A percentile compares a stretch with the other conserved stretches of the same genome.
Conservation (phyloP, 768 basidiomycete species). For the Xanthoconium stramineum region DNA sequence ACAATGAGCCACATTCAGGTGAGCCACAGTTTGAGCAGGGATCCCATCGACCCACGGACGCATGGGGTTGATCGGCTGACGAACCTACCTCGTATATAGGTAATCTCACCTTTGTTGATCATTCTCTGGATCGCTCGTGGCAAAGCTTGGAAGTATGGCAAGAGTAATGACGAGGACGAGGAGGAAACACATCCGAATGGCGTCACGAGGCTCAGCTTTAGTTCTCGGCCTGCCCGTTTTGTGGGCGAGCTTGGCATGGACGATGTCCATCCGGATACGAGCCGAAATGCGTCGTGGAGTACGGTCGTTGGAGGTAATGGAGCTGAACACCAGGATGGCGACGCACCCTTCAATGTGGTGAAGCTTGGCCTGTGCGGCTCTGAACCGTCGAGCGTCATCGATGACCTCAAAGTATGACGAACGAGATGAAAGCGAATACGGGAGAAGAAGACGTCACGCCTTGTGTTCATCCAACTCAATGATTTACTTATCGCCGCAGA, state of each 20-base stretch:
- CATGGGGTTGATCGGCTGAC: too few relatives aligned
- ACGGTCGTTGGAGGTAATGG: constrained; percentile 1
- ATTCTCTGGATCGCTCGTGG: constrained; percentile 25
- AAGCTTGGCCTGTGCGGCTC: constrained; percentile 14
- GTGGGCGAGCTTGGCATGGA: neutral
- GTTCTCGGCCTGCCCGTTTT: neutral
- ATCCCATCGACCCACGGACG: too few relatives aligned
- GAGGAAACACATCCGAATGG: neutral
- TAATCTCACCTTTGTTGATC: constrained; percentile 26
- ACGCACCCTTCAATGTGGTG: neutral
- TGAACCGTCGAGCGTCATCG: constrained; percentile 1
- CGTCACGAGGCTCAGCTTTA: constrained; percentile 4
- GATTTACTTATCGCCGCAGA: neutral
- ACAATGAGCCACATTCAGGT: constrained; percentile 26
- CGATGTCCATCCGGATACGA: neutral
- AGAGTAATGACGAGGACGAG: neutral
- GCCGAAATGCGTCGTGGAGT: constrained; percentile 10
- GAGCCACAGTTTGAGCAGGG: neutral
- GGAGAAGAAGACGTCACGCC: neutral
- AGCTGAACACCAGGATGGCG: neutral
- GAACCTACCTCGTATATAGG: constrained; percentile 5
- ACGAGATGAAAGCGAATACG: neutral
- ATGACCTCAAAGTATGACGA: constrained; percentile 1
- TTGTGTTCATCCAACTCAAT: neutral
- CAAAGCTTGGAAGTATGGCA: constrained; percentile 12